phyloP scores from a whole-genome alignment of 306 rosid species.

The Senna siamea region DNA sequence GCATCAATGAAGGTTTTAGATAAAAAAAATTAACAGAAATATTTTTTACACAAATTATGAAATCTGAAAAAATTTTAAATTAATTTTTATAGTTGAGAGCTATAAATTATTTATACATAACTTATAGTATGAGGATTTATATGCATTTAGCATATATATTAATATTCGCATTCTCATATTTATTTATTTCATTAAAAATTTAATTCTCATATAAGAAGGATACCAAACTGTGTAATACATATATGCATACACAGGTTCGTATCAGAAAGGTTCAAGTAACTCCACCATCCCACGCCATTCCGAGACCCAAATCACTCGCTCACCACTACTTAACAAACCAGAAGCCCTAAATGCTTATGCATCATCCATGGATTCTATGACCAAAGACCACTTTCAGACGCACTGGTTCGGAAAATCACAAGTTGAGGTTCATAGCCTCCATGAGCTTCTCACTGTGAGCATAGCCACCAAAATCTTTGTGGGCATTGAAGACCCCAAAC shows the following conservation, averaged over 20 bases:
- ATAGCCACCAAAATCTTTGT: background rate
- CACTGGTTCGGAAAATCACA: background rate
- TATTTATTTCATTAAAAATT: too few relatives aligned
- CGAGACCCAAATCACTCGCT: background rate
- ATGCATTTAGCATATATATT: too few relatives aligned
- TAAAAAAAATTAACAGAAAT: too few relatives aligned
- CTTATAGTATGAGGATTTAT: too few relatives aligned
- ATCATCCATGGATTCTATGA: background rate
- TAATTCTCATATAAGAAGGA: too few relatives aligned
- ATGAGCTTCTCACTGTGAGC: background rate
- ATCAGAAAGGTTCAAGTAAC: background rate
- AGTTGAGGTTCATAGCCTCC: background rate
- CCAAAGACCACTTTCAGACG: background rate
- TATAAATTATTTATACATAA: too few relatives aligned
- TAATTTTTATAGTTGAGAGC: too few relatives aligned
- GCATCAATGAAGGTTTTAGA: too few relatives aligned
- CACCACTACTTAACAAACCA: background rate
- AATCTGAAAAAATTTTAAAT: too few relatives aligned
- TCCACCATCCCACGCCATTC: background rate
- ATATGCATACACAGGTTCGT: background rate
- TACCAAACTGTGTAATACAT: too few relatives aligned
- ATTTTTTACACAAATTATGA: too few relatives aligned
- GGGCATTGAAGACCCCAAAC: background rate
- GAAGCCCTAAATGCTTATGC: conserved; percentile 1
- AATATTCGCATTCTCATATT: too few relatives aligned